These are phyloP conservation scores for Penstemon davidsonii DNA, from an alignment of 257 asterid species.

Conservation along the genomic window DNA sequence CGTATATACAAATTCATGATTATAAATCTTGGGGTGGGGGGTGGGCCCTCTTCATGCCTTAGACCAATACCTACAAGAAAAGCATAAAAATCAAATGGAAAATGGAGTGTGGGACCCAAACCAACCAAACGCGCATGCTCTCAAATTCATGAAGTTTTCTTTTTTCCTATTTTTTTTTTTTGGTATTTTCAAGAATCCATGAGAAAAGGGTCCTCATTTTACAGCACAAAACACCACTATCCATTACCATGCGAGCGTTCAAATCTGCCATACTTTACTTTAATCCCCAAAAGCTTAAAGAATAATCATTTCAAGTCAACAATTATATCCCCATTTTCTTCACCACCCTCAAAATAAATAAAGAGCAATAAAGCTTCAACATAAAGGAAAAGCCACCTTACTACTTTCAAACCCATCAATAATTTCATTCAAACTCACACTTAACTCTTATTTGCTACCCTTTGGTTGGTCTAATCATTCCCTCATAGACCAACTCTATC, in stretches of 20 bases:
- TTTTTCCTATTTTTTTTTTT: no score
- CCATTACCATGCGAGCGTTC: conserved; percentile 40
- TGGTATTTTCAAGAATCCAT: conserved; percentile 31
- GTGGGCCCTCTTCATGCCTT: conserved; percentile 24
- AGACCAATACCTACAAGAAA: conserved; percentile 24
- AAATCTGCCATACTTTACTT: conserved; percentile 22
- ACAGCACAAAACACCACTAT: conserved; percentile 51
- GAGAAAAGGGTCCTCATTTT: conserved; percentile 38
- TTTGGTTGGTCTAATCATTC: conserved; percentile 23
- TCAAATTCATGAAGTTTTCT: conserved; percentile 44
- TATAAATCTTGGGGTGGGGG: conserved; percentile 22
- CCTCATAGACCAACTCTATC: conserved; percentile 18
- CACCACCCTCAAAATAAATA: conserved; percentile 35
- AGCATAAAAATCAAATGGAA: conserved; percentile 38
- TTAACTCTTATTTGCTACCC: conserved; percentile 25
- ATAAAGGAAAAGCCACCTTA: conserved; percentile 29
- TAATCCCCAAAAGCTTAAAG: conserved; percentile 37
- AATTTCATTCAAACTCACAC: conserved; percentile 32
- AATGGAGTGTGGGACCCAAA: conserved; percentile 60
- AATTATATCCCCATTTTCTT: conserved; percentile 34
- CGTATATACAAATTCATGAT: conserved; percentile 35
- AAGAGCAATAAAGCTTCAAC: conserved; percentile 31
- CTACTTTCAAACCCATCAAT: conserved; percentile 38
- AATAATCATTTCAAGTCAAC: conserved; percentile 51
- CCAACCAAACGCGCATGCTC: conserved; percentile 73